Evolutionary conservation across 2,329 filamentous ascomycete species (phyloP).

Genomic region (Graphium sp.): DNA sequence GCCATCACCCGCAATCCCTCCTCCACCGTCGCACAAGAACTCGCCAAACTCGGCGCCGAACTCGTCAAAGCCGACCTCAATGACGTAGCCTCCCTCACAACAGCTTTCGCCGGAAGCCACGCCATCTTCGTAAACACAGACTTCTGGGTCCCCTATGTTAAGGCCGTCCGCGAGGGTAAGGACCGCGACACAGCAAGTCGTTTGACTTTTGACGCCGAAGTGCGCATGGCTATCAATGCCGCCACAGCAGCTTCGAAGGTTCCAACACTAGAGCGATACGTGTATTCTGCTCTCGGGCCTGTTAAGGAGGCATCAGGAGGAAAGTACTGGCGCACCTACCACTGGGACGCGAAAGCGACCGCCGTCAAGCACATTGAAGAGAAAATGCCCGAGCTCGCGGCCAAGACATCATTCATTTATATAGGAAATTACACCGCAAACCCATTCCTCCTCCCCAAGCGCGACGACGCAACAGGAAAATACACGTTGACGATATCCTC

Average conservation of each 20-base stretch:
- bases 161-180: conserved; percentile 18
- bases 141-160: conserved; percentile 34
- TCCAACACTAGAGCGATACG: conserved; percentile 25
- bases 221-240: conserved; percentile 32
- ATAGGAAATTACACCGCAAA: conserved; percentile 24
- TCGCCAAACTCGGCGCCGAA: conserved; percentile 22
- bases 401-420: conserved; percentile 20
- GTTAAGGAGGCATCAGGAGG: conserved; percentile 27
- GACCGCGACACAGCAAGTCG: conserved; percentile 20
- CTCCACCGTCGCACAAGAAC: conserved; percentile 19
- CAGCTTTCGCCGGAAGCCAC: conserved; percentile 25
- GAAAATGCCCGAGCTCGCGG: conserved; percentile 19
- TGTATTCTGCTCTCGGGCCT: conserved; percentile 33
- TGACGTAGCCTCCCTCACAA: conserved; percentile 18
- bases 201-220: conserved; percentile 30
- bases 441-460: conserved; percentile 23
- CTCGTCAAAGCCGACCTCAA: conserved; percentile 25
- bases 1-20: conserved; percentile 23
- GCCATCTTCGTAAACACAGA: conserved; percentile 38
- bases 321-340: conserved; percentile 28
- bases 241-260: conserved; percentile 28
- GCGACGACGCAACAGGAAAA: conserved; percentile 10
- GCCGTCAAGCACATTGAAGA: conserved; percentile 24
- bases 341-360: conserved; percentile 34
- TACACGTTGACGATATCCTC: conserved; percentile 15